Percentiles rank a stretch among this genome's conserved stretches.
Evolutionary conservation across 208 protist genomes (phyloP).

Genomic region (Novymonas esmeraldas): DNA sequence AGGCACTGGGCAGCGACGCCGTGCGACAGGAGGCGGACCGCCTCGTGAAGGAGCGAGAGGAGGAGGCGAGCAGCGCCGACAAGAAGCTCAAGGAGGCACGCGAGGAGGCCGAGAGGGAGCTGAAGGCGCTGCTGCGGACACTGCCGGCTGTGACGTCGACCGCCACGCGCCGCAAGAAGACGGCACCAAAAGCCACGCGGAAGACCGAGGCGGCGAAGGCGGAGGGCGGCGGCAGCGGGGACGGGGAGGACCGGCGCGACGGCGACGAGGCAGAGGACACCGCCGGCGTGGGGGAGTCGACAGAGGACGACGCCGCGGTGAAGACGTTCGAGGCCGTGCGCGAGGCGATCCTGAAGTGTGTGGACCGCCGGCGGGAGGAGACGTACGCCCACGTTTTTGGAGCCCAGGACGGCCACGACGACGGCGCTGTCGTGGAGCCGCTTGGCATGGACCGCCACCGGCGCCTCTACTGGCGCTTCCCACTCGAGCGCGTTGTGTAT

Average conservation of each 20-base stretch:
- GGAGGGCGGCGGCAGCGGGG: neutral
- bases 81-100: conserved; percentile 66
- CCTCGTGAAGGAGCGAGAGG: conserved; percentile 54
- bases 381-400: conserved; percentile 37
- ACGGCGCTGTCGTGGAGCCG: conserved; percentile 64
- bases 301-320: conserved; percentile 2
- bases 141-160: conserved; percentile 22
- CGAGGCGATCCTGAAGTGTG: conserved; percentile 38
- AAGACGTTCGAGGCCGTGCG: conserved; percentile 36
- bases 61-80: conserved; percentile 44
- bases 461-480: conserved; percentile 90
- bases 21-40: conserved; percentile 64
- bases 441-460: conserved; percentile 88
- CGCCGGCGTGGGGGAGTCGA: neutral
- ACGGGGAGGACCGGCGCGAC: conserved; percentile 6
- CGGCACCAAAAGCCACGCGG: neutral
- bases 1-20: conserved; percentile 54
- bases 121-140: conserved; percentile 59
- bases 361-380: conserved; percentile 40
- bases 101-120: conserved; percentile 78
- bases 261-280: conserved; percentile 12
- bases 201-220: neutral
- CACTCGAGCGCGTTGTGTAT: conserved; percentile 58
- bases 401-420: conserved; percentile 51
- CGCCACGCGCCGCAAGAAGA: neutral